phyloP scores from a whole-genome alignment of 1,284 basidiomycete genomes.

The Malassezia psittaci region DNA sequence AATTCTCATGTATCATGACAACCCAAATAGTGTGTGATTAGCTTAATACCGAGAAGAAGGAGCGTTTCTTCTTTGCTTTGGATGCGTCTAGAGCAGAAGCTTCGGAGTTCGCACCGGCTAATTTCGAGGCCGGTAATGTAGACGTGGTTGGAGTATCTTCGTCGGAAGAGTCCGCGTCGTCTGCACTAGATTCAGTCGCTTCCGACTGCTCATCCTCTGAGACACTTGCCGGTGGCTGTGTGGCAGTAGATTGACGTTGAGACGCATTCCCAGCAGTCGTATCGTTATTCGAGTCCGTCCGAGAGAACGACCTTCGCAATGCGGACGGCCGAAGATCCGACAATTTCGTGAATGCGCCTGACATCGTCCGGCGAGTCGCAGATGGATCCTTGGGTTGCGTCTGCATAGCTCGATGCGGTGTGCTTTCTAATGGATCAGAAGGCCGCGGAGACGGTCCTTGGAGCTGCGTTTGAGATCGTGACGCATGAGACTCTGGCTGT shows the following conservation, averaged over 20 bases:
- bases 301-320: slow-evolving; percentile 28
- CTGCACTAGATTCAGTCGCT: background rate
- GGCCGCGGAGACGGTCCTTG: slow-evolving; percentile 12
- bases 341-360: slow-evolving; percentile 24
- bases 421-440: slow-evolving; percentile 5
- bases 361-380: slow-evolving; percentile 1
- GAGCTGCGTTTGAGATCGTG: background rate
- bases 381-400: background rate
- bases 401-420: slow-evolving; percentile 7
- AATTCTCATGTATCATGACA: no score
- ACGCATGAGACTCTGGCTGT: slow-evolving; percentile 15
- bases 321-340: slow-evolving; percentile 29
- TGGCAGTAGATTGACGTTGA: background rate
- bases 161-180: slow-evolving; percentile 2
- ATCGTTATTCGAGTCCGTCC: slow-evolving; percentile 4
- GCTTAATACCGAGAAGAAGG: slow-evolving; percentile 17
- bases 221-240: background rate
- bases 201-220: background rate
- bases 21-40: background rate
- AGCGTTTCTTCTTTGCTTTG: slow-evolving; percentile 15
- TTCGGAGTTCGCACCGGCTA: slow-evolving; percentile 9
- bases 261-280: background rate
- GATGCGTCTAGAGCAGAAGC: slow-evolving; percentile 1
- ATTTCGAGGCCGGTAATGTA: slow-evolving; percentile 9
- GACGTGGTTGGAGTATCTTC: slow-evolving; percentile 3